phyloP scores from a whole-genome alignment of 495 filamentous ascomycete genomes.

The Cenococcum geophilum region DNA sequence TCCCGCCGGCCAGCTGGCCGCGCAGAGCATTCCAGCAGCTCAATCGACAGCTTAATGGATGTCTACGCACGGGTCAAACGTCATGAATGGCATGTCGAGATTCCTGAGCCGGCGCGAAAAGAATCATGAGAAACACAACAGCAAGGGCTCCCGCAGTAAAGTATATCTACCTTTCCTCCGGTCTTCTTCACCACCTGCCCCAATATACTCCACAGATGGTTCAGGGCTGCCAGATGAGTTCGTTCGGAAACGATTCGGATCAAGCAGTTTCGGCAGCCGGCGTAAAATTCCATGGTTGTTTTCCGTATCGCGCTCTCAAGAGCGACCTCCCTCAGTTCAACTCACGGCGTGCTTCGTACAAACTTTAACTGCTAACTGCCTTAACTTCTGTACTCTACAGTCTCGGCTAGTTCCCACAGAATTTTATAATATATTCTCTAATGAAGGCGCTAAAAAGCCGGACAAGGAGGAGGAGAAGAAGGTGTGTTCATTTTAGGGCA shows the following conservation, averaged over 20 bases:
- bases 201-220: conserved; percentile 7
- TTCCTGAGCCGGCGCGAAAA: conserved; percentile 74
- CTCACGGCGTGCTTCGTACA: conserved; percentile 11
- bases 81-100: conserved; percentile 57
- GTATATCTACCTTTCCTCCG: conserved; percentile 15
- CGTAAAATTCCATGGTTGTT: conserved; percentile 14
- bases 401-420: conserved; percentile 34
- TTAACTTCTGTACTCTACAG: conserved; percentile 37
- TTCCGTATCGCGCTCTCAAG: neutral
- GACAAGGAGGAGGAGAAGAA: conserved; percentile 52
- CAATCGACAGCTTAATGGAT: conserved; percentile 20
- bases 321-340: conserved; percentile 10
- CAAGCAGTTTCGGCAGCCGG: conserved; percentile 12
- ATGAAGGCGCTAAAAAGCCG: conserved; percentile 46
- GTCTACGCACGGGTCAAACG: conserved; percentile 13
- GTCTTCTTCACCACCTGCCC: conserved; percentile 8
- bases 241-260: neutral
- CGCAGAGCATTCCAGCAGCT: conserved; percentile 1
- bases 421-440: conserved; percentile 52
- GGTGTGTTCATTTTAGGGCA: conserved; percentile 23
- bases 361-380: conserved; percentile 36
- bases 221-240: neutral
- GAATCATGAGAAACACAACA: conserved; percentile 44
- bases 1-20: neutral
- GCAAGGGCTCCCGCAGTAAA: conserved; percentile 27